Percentiles rank a stretch among this genome's conserved stretches.
Evolutionary conservation across 805 yeast genomes (phyloP).

Genomic region (Ascoidea asiatica): DNA sequence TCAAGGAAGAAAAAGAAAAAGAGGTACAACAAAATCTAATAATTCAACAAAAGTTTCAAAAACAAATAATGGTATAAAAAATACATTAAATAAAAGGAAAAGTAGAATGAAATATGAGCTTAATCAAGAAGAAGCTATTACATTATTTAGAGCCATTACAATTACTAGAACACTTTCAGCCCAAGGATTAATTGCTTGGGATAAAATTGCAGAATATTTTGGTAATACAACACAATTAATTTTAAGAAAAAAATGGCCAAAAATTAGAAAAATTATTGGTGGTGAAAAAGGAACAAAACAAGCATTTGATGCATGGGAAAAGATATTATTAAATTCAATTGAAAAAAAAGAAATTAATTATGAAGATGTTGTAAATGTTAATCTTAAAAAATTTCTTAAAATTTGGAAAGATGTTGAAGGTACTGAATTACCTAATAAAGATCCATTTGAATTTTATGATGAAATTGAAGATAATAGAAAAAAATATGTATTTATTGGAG

Average conservation of each 20-base stretch:
- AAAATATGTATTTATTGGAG: constrained; percentile 28
- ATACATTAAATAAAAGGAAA: not conserved
- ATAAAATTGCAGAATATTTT: constrained; percentile 2
- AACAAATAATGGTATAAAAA: not conserved
- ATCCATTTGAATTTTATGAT: constrained; percentile 15
- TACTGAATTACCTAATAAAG: not conserved
- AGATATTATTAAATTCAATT: constrained; percentile 43
- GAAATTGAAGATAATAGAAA: constrained; percentile 33
- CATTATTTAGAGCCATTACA: constrained; percentile 1
- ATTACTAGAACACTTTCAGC: constrained; percentile 5
- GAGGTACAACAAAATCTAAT: not conserved
- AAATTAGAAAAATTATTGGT: constrained; percentile 49
- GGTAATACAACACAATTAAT: constrained; percentile 27
- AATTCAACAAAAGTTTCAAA: not conserved
- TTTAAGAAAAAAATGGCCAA: constrained; percentile 57
- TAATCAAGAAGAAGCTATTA: not conserved
- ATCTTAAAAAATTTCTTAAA: constrained; percentile 37
- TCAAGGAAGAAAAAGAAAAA: not conserved
- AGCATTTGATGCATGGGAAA: constrained; percentile 50
- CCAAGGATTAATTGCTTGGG: constrained; percentile 1
- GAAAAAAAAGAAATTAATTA: constrained; percentile 36
- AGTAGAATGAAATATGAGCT: not conserved
- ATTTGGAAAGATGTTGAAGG: constrained; percentile 41
- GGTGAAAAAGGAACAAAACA: constrained; percentile 47
- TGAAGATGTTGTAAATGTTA: constrained; percentile 35